phyloP scores from a whole-genome alignment of 1,284 basidiomycete genomes.

The Pseudozyma sp. region DNA sequence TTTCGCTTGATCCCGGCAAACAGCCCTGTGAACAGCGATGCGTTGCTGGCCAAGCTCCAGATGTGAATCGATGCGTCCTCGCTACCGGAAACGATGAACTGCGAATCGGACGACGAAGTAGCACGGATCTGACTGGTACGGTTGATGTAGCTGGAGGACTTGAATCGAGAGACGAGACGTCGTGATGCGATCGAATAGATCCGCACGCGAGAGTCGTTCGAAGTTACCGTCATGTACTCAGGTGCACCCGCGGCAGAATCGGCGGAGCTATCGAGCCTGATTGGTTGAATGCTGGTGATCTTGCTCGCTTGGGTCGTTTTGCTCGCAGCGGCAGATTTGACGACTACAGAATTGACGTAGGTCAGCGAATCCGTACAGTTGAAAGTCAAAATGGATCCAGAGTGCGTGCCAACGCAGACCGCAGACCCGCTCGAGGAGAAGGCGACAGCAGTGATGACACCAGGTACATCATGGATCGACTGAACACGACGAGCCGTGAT shows the following conservation, averaged over 20 bases:
- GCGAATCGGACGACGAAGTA: conserved; percentile 60
- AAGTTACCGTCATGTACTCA: conserved; percentile 68
- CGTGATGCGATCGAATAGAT: conserved; percentile 66
- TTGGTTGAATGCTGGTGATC: conserved; percentile 67
- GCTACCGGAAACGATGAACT: conserved; percentile 66
- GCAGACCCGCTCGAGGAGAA: conserved; percentile 66
- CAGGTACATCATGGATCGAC: conserved; percentile 61
- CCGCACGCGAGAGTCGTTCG: conserved; percentile 69
- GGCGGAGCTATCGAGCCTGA: conserved; percentile 33
- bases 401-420: conserved; percentile 68
- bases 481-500: conserved; percentile 53
- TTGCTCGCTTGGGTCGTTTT: conserved; percentile 68
- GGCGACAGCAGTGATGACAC: conserved; percentile 68
- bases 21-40: conserved; percentile 11
- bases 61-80: conserved; percentile 65
- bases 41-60: conserved; percentile 56
- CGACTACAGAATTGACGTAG: conserved; percentile 60
- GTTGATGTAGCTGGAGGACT: conserved; percentile 54
- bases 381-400: conserved; percentile 62
- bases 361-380: conserved; percentile 62
- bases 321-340: conserved; percentile 61
- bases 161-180: conserved; percentile 51
- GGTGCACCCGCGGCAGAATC: not conserved
- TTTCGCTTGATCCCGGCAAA: conserved; percentile 28
- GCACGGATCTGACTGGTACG: conserved; percentile 67